Percentiles rank a stretch among this genome's conserved stretches.
Evolutionary conservation across 345 rosid genomes (phyloP).

Genomic region (Isatis tinctoria): DNA sequence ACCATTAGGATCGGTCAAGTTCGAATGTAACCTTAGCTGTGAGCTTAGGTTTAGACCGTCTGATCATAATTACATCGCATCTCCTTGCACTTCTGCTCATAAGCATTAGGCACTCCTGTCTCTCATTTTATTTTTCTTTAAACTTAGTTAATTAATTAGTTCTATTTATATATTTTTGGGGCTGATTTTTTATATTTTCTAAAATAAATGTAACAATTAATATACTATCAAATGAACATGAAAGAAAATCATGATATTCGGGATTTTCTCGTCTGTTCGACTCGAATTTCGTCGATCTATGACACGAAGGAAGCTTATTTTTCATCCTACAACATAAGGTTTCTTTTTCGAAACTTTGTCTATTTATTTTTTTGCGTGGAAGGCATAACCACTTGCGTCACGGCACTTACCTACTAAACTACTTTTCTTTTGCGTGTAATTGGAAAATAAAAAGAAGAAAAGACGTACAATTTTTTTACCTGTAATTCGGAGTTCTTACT

Average conservation of each 20-base stretch:
- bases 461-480: too few relatives aligned
- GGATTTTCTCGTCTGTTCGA: neutral
- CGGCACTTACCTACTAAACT: neutral
- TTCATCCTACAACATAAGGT: neutral
- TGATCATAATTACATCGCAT: slow-evolving; percentile 36
- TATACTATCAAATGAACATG: neutral
- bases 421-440: neutral
- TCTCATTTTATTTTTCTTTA: neutral
- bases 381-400: neutral
- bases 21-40: slow-evolving; percentile 53
- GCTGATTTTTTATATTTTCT: neutral
- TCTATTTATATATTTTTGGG: slow-evolving; percentile 4
- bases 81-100: slow-evolving; percentile 58
- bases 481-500: neutral
- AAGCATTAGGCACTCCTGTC: slow-evolving; percentile 34
- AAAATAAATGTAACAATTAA: neutral
- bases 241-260: neutral
- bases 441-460: neutral
- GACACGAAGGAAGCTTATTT: neutral
- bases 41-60: slow-evolving; percentile 50
- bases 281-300: neutral
- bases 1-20: slow-evolving; percentile 56
- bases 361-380: neutral
- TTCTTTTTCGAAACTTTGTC: neutral
- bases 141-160: neutral